These are phyloP conservation scores for Filosporella fistucella DNA, from an alignment of 495 filamentous ascomycete species.

Conservation along the genomic window DNA sequence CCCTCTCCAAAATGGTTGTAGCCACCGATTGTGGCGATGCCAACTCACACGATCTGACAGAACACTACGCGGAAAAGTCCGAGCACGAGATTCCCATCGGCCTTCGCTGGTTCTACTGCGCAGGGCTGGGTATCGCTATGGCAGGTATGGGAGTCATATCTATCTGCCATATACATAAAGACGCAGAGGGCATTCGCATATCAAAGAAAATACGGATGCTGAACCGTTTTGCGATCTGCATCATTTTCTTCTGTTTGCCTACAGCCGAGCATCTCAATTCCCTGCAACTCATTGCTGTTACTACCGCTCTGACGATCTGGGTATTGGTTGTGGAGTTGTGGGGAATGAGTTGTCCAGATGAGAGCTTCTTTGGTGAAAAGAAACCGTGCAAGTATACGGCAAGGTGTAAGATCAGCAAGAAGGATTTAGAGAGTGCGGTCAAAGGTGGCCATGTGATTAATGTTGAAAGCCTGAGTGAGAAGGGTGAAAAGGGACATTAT, in stretches of 20 bases:
- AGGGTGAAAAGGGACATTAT: slow-evolving; percentile 19
- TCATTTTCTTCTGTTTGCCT: slow-evolving; percentile 44
- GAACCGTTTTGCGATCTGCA: slow-evolving; percentile 40
- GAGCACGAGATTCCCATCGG: slow-evolving; percentile 37
- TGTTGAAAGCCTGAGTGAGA: slow-evolving; percentile 12
- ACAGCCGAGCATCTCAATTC: slow-evolving; percentile 39
- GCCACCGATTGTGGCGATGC: slow-evolving; percentile 43
- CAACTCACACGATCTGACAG: slow-evolving; percentile 36
- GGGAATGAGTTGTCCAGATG: slow-evolving; percentile 38
- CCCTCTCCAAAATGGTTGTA: slow-evolving; percentile 48
- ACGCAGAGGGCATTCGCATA: slow-evolving; percentile 31
- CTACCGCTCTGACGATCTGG: slow-evolving; percentile 40
- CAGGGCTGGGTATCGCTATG: slow-evolving; percentile 47
- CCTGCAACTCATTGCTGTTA: slow-evolving; percentile 42
- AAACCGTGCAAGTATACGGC: slow-evolving; percentile 23
- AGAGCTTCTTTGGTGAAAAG: slow-evolving; percentile 30
- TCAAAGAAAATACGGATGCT: slow-evolving; percentile 39
- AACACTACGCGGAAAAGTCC: slow-evolving; percentile 36
- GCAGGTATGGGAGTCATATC: slow-evolving; percentile 44
- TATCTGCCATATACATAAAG: slow-evolving; percentile 37
- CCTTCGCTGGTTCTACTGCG: slow-evolving; percentile 56
- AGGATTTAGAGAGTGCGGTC: slow-evolving; percentile 18
- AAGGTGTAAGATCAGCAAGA: slow-evolving; percentile 20
- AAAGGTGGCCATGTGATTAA: slow-evolving; percentile 18
- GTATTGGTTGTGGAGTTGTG: slow-evolving; percentile 46